Conservation (phyloP, 2,329 filamentous ascomycete species). For the Myriosclerotinia scirpicola region DNA sequence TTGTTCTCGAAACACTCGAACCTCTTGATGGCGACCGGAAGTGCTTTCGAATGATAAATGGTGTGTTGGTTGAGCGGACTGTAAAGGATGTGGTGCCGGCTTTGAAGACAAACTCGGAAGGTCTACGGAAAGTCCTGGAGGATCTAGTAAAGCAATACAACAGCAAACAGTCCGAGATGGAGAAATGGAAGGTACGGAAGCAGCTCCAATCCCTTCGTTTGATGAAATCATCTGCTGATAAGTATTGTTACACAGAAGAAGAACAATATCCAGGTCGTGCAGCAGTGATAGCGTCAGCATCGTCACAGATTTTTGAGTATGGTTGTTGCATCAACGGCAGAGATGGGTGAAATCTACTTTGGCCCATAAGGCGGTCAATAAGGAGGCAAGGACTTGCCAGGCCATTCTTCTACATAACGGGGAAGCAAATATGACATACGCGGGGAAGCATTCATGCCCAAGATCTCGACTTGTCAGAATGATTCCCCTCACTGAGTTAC, state of each 20-base stretch:
- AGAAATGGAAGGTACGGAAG: constrained; percentile 89
- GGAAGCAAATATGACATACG: constrained; percentile 34
- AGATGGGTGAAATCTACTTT: constrained; percentile 28
- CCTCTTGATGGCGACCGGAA: constrained; percentile 84
- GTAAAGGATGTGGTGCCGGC: constrained; percentile 90
- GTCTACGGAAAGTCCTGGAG: constrained; percentile 88
- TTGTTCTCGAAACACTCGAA: constrained; percentile 88
- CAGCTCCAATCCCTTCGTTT: constrained; percentile 3
- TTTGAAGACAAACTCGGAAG: constrained; percentile 89
- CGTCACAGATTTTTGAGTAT: constrained; percentile 25
- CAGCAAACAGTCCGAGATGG: constrained; percentile 88
- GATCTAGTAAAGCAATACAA: constrained; percentile 97
- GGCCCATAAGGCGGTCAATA: constrained; percentile 35
- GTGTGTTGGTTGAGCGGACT: constrained; percentile 89
- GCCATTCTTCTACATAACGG: constrained; percentile 23
- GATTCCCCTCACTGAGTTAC: constrained; percentile 21
- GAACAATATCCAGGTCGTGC: constrained; percentile 85
- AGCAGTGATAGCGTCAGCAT: constrained; percentile 54
- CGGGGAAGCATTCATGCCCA: constrained; percentile 32
- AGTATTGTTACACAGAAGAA: constrained; percentile 63
- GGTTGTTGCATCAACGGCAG: constrained; percentile 34
- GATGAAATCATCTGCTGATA: constrained; percentile 27
- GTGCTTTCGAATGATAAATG: constrained; percentile 98
- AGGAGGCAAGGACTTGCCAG: constrained; percentile 10
- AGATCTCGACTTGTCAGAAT: constrained; percentile 25